Conservation (phyloP, 148 eudicot species). For the Nepenthes gracilis region DNA sequence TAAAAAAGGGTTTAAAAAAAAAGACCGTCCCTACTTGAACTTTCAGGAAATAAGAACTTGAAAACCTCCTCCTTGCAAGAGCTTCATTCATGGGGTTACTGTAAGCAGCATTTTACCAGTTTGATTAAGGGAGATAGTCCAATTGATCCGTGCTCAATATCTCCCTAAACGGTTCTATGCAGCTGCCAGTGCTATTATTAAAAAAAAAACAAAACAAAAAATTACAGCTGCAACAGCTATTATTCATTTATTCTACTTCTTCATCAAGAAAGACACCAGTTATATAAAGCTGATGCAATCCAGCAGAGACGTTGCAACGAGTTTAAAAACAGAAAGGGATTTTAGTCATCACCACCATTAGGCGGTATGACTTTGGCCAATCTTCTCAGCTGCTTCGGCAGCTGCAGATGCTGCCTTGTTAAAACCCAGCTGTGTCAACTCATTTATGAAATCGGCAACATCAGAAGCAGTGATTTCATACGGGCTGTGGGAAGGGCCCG, state of each 20-base stretch:
- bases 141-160: no score
- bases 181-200: no score
- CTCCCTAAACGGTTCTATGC: no score
- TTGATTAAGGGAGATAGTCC: no score
- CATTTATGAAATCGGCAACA: conserved; percentile 38
- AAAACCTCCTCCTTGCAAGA: no score
- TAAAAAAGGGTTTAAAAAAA: conserved; percentile 1
- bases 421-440: conserved; percentile 54
- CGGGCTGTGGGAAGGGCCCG: conserved; percentile 67
- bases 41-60: no score
- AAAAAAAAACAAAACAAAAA: no score
- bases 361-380: conserved; percentile 17
- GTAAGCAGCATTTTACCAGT: no score
- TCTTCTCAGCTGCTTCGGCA: conserved; percentile 62
- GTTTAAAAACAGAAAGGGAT: no score
- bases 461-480: conserved; percentile 64
- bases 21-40: not conserved
- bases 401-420: conserved; percentile 81
- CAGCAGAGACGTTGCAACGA: not conserved
- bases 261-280: not conserved
- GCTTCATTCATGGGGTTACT: no score
- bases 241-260: not conserved
- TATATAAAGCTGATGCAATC: not conserved
- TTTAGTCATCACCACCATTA: not conserved
- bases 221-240: not conserved